Base-by-base conservation (phyloP, 805 yeast genomes). In the Candida suzukii region DNA sequence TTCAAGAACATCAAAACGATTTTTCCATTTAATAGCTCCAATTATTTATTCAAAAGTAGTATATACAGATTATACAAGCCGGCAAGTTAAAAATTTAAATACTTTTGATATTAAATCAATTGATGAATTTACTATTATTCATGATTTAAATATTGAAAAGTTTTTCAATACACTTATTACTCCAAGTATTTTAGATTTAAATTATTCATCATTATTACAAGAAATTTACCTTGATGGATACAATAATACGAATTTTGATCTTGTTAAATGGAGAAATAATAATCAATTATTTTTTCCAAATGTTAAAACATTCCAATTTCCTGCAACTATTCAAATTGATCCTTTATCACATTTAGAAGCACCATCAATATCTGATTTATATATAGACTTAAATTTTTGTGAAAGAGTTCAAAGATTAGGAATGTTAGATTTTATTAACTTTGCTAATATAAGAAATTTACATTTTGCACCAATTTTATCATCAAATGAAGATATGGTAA, bases 401-500 rank as follows among this genome's bases (percentile, higher is more conserved):
- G 27, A 41, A 8, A 51, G 50, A 39, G 49, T 51, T 3, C 60
- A 57, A 28, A 39, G 37, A 3, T 26, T 40, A 14, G 47, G 50
- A n/a, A 61, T 47, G 29, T 42, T 58, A 19, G 46, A 46, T 31
- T 58, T 58, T 28, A 44, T 60, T 27, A 48, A 56, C 41, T 34
- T 50, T 28, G 35, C 47, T 10, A 40, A 46, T 4, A 42, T 60
- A 8, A 42, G 41, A 16, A 37, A 36, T 13, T 28, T 60, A 3
- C 52, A 50, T 19, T 47, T 60, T 31, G 45, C 48, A 16, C 62
- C 61, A 3, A 50, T 46, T n/a, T 39, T 60, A n/a, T 61, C 54
- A 1, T 43, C 43, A n/a, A 60, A 60, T 43, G 65, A 60, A 45
- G 65, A 60, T 44, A 53, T 60, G 57, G 54, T 60, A 5, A 51